Evolutionary conservation across 2,329 filamentous ascomycete species (phyloP).

Genomic region (Alternaria sp.): DNA sequence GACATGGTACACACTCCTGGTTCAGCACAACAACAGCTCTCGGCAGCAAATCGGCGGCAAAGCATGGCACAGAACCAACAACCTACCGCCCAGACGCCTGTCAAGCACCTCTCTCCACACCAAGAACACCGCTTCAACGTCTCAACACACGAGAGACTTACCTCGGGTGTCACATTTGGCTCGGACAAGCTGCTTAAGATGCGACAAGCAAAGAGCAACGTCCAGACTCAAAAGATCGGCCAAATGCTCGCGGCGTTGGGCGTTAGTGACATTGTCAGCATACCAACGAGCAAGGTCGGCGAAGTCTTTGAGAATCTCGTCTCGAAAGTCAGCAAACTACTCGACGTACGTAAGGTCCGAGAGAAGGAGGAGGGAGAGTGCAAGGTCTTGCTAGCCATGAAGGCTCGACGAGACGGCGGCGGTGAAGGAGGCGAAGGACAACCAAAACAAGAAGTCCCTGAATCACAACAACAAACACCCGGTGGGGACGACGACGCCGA

Average conservation of each 20-base stretch:
- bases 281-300: constrained; percentile 76
- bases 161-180: constrained; percentile 87
- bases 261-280: constrained; percentile 71
- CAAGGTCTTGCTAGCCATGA: constrained; percentile 47
- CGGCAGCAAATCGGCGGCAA: constrained; percentile 44
- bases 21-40: constrained; percentile 34
- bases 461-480: constrained; percentile 31
- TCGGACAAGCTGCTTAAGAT: constrained; percentile 82
- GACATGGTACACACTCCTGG: constrained; percentile 47
- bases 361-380: constrained; percentile 78
- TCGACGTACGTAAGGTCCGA: constrained; percentile 75
- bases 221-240: constrained; percentile 76
- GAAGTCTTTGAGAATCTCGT: constrained; percentile 75
- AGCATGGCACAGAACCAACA: constrained; percentile 40
- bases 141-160: constrained; percentile 81
- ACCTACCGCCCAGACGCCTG: constrained; percentile 48
- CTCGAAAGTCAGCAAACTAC: constrained; percentile 68
- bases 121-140: constrained; percentile 85
- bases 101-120: constrained; percentile 67
- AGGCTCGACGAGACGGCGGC: constrained; percentile 29
- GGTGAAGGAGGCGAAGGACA: constrained; percentile 15
- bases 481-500: constrained; percentile 22
- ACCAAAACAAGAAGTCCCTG: constrained; percentile 25
- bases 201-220: constrained; percentile 75
- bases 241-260: constrained; percentile 75